Evolutionary conservation across 2,329 filamentous ascomycete genomes (phyloP).

Genomic region (Fusarium cyanostomum): DNA sequence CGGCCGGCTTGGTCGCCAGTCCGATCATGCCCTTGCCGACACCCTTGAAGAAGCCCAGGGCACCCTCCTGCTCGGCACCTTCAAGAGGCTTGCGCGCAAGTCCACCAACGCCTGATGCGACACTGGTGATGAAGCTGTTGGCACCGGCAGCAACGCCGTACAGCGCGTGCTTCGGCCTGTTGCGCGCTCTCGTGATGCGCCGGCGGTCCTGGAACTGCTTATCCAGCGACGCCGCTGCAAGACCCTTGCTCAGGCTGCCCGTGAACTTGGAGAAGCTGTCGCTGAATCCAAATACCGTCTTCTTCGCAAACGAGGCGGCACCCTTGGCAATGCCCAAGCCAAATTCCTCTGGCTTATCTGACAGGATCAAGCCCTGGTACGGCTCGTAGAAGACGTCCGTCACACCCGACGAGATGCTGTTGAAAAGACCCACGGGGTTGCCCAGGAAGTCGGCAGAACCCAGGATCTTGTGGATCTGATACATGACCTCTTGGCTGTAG

Average conservation of each 20-base stretch:
- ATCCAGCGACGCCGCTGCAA: constrained; percentile 94
- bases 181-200: constrained; percentile 90
- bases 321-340: constrained; percentile 96
- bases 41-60: constrained; percentile 95
- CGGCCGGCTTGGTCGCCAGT: constrained; percentile 95
- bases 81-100: constrained; percentile 93
- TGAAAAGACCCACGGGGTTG: constrained; percentile 97
- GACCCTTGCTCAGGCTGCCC: constrained; percentile 94
- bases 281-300: constrained; percentile 95
- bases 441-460: constrained; percentile 97
- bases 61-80: constrained; percentile 94
- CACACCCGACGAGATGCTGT: constrained; percentile 96
- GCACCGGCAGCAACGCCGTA: constrained; percentile 96
- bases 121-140: constrained; percentile 90
- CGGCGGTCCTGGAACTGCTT: constrained; percentile 98
- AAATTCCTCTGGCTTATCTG: constrained; percentile 93
- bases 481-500: constrained; percentile 95
- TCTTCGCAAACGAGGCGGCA: constrained; percentile 97
- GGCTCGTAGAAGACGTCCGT: constrained; percentile 99
- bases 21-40: constrained; percentile 95
- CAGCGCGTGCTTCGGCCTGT: constrained; percentile 94
- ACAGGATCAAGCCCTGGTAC: constrained; percentile 96
- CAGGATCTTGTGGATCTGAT: constrained; percentile 96
- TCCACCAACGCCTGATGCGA: constrained; percentile 93
- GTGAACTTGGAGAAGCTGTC: constrained; percentile 99